Base-by-base conservation (phyloP, 441 rosid species). In the Croton laevigatus region DNA sequence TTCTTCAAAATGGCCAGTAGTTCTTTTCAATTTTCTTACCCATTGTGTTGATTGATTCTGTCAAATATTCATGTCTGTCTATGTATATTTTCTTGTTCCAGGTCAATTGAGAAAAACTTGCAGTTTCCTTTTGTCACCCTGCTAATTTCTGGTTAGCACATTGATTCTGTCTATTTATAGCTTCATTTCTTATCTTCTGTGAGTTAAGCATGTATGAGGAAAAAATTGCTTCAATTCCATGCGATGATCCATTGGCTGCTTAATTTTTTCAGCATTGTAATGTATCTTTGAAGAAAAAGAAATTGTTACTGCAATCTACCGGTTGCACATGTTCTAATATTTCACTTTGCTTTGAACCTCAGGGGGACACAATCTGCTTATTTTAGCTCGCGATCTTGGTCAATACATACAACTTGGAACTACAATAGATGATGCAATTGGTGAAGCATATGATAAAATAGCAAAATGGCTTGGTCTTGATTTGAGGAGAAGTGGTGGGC, bases 381-480 rank as follows among this genome's bases (percentile, higher is more conserved):
- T 90, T 78, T 89, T 91, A 78, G 96, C 97, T 58, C 97, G 69
- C 74, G 82, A 80, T 80, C 97, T 94, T 78, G 98, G 98, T 22
- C 94, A 87, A 34, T 94, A 94, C 74, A 82, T 89, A 71, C 98
- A 91, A 73, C 91, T 90, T 60, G 98, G 98, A 59, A 94, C 98
- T 67, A 76, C 97, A n/a, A 81, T 91, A 78, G 97, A 94, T 78
- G 97, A 94, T 85, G 97, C 97, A 45, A 88, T 91, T 74, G 97
- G 97, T 8, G 97, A 94, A 75, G 97, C 97, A 62, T 91, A 87
- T 72, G 97, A 91, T 73, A 94, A 91, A 78, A 88, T 89, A 54
- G 98, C 97, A 52, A 94, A 91, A 81, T 94, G 98, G 98, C 90
- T 94, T 46, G 97, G 97, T 70, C 96, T 94, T 65, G 97, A 91